phyloP scores from a whole-genome alignment of 2,329 filamentous ascomycete species.

The Calonectria henricotiae region DNA sequence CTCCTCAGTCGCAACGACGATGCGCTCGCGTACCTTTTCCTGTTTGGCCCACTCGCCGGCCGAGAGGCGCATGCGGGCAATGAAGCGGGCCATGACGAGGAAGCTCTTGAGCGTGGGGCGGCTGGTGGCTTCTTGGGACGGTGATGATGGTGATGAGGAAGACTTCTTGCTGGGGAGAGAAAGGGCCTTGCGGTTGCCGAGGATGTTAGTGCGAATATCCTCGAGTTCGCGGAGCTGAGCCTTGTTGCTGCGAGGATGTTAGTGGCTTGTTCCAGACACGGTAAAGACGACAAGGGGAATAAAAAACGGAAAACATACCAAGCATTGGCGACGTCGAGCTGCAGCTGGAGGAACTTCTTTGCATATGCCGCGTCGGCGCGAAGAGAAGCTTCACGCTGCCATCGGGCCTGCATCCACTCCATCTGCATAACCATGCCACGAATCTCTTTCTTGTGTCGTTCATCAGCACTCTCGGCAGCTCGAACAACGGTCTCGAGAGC shows the following conservation, averaged over 20 bases:
- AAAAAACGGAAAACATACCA: constrained; percentile 77
- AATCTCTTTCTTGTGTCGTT: constrained; percentile 82
- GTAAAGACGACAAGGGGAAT: constrained; percentile 5
- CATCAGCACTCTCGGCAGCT: constrained; percentile 75
- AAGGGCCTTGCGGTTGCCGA: constrained; percentile 60
- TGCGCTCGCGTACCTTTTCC: constrained; percentile 66
- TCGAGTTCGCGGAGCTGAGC: constrained; percentile 89
- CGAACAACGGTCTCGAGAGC: constrained; percentile 74
- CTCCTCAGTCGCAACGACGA: constrained; percentile 67
- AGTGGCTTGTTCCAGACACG: constrained; percentile 16
- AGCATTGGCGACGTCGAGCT: constrained; percentile 87
- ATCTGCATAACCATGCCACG: constrained; percentile 91
- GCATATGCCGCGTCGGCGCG: constrained; percentile 87
- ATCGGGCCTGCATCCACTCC: constrained; percentile 88
- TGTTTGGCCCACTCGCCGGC: constrained; percentile 68
- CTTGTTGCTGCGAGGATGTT: constrained; percentile 79
- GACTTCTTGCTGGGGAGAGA: constrained; percentile 50
- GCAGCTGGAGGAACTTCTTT: constrained; percentile 86
- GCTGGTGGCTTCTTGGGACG: constrained; percentile 32
- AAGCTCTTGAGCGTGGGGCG: constrained; percentile 62
- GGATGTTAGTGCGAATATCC: constrained; percentile 75
- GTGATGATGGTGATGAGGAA: constrained; percentile 27
- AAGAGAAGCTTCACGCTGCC: constrained; percentile 85
- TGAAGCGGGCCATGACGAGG: constrained; percentile 67
- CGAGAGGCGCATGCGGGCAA: constrained; percentile 67